Conservation (phyloP, 129 eudicot species). For the Ambrosia trifida region DNA sequence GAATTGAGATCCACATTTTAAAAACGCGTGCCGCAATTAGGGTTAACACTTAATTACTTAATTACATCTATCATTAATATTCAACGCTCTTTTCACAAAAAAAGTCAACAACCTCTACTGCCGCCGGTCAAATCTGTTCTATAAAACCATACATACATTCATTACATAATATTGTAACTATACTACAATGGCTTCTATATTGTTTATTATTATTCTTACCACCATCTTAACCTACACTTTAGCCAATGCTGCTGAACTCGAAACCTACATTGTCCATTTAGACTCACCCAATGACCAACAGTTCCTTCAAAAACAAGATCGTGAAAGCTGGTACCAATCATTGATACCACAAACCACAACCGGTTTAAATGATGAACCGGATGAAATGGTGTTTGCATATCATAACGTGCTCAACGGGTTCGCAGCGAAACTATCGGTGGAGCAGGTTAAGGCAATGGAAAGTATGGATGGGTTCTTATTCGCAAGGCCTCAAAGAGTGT, state of each 20-base stretch:
- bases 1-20: too few relatives aligned
- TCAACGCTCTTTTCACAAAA: too few relatives aligned
- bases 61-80: too few relatives aligned
- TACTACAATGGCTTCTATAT: conserved; percentile 20
- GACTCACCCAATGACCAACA: conserved; percentile 28
- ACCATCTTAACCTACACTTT: conserved; percentile 23
- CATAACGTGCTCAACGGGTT: conserved; percentile 55
- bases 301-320: conserved; percentile 4
- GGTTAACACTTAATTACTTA: too few relatives aligned
- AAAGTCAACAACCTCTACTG: too few relatives aligned
- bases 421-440: conserved; percentile 51
- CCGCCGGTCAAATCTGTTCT: too few relatives aligned
- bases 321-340: conserved; percentile 37
- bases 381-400: conserved; percentile 36
- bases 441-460: conserved; percentile 52
- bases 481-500: conserved; percentile 39
- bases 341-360: conserved; percentile 31
- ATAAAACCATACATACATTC: too few relatives aligned
- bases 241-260: conserved; percentile 16
- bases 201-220: conserved; percentile 18
- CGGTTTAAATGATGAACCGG: not conserved
- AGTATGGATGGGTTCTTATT: conserved; percentile 45
- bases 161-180: too few relatives aligned
- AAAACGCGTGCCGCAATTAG: too few relatives aligned
- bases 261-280: conserved; percentile 61